Evolutionary conservation across 129 eudicot species (phyloP).

Genomic region (sunflower (Helianthus annuus)): DNA sequence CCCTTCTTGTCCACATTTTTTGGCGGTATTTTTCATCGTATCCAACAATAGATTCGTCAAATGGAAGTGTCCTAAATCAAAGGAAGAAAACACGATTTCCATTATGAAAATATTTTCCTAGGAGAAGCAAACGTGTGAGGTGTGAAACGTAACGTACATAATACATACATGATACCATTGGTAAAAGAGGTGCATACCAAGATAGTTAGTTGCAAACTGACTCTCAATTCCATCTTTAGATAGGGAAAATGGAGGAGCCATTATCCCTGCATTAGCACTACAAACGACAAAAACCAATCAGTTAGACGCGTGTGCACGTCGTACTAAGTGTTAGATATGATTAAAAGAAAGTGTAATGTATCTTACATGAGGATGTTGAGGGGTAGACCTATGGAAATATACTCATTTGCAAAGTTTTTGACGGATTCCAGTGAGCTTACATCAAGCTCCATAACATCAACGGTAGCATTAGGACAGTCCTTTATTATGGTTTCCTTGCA

Average conservation of each 20-base stretch:
- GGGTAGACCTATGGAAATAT: slow-evolving; percentile 62
- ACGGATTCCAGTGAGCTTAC: slow-evolving; percentile 77
- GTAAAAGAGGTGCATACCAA: slow-evolving; percentile 43
- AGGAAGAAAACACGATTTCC: background rate
- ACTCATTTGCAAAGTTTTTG: slow-evolving; percentile 68
- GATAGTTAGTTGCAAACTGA: slow-evolving; percentile 88
- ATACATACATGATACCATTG: background rate
- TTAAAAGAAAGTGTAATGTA: background rate
- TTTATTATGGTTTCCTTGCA: slow-evolving; percentile 65
- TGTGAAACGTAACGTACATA: background rate
- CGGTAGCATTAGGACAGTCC: slow-evolving; percentile 61
- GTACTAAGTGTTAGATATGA: background rate
- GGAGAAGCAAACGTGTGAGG: background rate
- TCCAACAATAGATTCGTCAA: slow-evolving; percentile 83
- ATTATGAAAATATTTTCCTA: background rate
- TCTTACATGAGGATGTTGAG: slow-evolving; percentile 89
- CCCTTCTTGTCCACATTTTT: slow-evolving; percentile 66
- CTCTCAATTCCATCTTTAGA: slow-evolving; percentile 77
- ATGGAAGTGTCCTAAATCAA: slow-evolving; percentile 73
- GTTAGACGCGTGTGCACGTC: background rate
- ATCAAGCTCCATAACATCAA: slow-evolving; percentile 94
- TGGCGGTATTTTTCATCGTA: slow-evolving; percentile 81
- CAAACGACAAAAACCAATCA: background rate
- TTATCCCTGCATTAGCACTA: slow-evolving; percentile 91
- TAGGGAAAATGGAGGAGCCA: slow-evolving; percentile 74